phyloP scores from a whole-genome alignment of 495 filamentous ascomycete species.

The Cercophora sp. region DNA sequence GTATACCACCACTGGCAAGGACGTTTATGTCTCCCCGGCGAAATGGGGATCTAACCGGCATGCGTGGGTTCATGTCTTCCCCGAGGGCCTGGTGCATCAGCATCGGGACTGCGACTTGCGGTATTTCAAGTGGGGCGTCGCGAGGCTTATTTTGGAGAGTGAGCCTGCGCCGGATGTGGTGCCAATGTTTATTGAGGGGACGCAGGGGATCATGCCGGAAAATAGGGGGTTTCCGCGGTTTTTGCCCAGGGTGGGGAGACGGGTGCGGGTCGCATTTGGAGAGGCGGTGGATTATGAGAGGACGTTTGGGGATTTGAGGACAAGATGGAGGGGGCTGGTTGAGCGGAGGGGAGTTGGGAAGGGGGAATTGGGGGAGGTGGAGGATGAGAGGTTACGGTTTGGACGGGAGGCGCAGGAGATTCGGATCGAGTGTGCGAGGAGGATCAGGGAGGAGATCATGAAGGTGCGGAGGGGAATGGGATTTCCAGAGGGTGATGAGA shows the following conservation, averaged over 20 bases:
- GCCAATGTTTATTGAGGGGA: constrained; percentile 91
- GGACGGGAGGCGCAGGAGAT: constrained; percentile 70
- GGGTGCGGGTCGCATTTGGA: constrained; percentile 71
- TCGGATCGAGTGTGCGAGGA: constrained; percentile 74
- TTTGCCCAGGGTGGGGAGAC: constrained; percentile 68
- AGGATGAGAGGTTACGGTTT: constrained; percentile 49
- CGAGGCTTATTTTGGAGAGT: constrained; percentile 81
- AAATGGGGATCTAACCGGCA: constrained; percentile 50
- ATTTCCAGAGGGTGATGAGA: constrained; percentile 69
- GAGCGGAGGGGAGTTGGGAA: constrained; percentile 20
- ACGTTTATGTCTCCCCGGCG: constrained; percentile 56
- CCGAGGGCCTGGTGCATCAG: constrained; percentile 91
- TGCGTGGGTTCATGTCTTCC: constrained; percentile 92
- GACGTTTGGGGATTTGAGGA: constrained; percentile 63
- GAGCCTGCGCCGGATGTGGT: constrained; percentile 78
- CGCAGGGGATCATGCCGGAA: constrained; percentile 81
- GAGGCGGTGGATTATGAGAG: constrained; percentile 56
- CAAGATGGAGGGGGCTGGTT: constrained; percentile 61
- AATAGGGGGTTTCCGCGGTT: constrained; percentile 73
- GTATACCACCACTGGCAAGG: constrained; percentile 59
- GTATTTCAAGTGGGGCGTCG: constrained; percentile 97
- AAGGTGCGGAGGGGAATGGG: constrained; percentile 64
- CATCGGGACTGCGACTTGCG: constrained; percentile 72
- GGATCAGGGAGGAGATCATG: constrained; percentile 73
- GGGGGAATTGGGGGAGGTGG: constrained; percentile 60